These are phyloP conservation scores for Fusarium secorum DNA, from an alignment of 2,329 filamentous ascomycete genomes.

Conservation along the genomic window DNA sequence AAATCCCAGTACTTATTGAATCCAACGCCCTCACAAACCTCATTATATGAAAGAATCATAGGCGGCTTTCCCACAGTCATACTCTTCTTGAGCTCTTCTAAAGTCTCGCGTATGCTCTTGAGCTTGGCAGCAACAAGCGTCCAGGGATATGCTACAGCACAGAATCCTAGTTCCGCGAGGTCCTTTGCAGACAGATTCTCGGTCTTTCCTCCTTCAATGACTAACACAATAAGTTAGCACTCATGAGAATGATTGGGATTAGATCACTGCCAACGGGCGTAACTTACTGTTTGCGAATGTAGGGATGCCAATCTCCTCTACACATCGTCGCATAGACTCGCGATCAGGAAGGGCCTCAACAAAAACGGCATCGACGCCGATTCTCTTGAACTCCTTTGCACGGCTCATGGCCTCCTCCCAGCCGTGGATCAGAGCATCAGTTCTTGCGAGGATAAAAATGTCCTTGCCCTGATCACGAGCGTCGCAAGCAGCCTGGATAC, in stretches of 20 bases:
- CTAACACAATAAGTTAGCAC: neutral
- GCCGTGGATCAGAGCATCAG: constrained; percentile 51
- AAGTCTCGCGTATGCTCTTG: constrained; percentile 49
- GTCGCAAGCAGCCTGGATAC: constrained; percentile 55
- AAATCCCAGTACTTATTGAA: constrained; percentile 51
- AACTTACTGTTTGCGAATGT: constrained; percentile 50
- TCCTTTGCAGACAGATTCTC: constrained; percentile 47
- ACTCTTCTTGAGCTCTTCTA: constrained; percentile 51
- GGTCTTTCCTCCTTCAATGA: constrained; percentile 47
- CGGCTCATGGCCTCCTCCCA: constrained; percentile 56
- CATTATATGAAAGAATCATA: constrained; percentile 52
- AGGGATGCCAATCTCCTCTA: constrained; percentile 50
- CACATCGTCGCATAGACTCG: constrained; percentile 50
- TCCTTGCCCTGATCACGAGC: constrained; percentile 54
- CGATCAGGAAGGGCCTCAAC: constrained; percentile 53
- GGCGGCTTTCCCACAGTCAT: constrained; percentile 52
- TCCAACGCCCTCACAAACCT: constrained; percentile 56
- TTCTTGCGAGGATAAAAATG: constrained; percentile 56
- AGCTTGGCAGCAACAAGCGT: constrained; percentile 54
- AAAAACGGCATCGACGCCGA: constrained; percentile 55
- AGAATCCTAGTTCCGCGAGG: constrained; percentile 49
- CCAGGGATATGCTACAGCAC: constrained; percentile 54
- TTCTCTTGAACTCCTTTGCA: constrained; percentile 50
- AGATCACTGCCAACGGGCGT: neutral
- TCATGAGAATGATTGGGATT: fast-evolving